Conservation (phyloP, 2,329 filamentous ascomycete genomes). For the Gaeumannomyces sp. region DNA sequence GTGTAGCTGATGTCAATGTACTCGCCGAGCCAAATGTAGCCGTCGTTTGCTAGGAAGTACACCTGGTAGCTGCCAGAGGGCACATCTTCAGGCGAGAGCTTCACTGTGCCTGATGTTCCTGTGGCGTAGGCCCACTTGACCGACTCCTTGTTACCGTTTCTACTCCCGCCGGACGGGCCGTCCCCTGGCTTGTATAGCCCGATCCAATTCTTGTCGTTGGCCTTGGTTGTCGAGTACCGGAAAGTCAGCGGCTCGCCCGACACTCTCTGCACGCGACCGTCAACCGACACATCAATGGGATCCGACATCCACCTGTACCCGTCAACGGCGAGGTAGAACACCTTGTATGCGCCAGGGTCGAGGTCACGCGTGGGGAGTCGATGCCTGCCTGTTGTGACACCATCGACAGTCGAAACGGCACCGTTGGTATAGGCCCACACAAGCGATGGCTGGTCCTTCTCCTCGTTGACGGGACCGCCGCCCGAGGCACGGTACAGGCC, state of each 20-base stretch:
- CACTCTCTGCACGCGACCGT: neutral
- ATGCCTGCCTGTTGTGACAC: slow-evolving; percentile 26
- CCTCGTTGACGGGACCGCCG: slow-evolving; percentile 29
- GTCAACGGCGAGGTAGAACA: slow-evolving; percentile 29
- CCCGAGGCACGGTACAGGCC: slow-evolving; percentile 28
- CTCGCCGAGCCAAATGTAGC: slow-evolving; percentile 30
- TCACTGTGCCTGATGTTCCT: slow-evolving; percentile 20
- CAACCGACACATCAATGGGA: slow-evolving; percentile 19
- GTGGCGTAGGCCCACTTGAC: slow-evolving; percentile 30
- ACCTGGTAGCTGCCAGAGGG: slow-evolving; percentile 28
- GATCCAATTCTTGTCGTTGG: slow-evolving; percentile 30
- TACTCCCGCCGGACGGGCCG: slow-evolving; percentile 29
- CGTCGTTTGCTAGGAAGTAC: slow-evolving; percentile 29
- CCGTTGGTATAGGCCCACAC: slow-evolving; percentile 28
- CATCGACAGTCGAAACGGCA: slow-evolving; percentile 20
- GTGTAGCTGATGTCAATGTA: slow-evolving; percentile 26
- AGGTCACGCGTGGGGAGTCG: neutral
- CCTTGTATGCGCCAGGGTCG: slow-evolving; percentile 23
- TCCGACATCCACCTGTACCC: slow-evolving; percentile 30
- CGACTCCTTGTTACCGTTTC: slow-evolving; percentile 20
- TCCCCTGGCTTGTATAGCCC: slow-evolving; percentile 27
- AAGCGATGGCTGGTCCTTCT: slow-evolving; percentile 22
- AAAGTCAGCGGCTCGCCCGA: slow-evolving; percentile 21
- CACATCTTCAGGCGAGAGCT: slow-evolving; percentile 20
- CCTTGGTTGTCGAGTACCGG: slow-evolving; percentile 25